phyloP scores from a whole-genome alignment of 2,329 filamentous ascomycete genomes.

The Phaeophleospora eucalypticola region DNA sequence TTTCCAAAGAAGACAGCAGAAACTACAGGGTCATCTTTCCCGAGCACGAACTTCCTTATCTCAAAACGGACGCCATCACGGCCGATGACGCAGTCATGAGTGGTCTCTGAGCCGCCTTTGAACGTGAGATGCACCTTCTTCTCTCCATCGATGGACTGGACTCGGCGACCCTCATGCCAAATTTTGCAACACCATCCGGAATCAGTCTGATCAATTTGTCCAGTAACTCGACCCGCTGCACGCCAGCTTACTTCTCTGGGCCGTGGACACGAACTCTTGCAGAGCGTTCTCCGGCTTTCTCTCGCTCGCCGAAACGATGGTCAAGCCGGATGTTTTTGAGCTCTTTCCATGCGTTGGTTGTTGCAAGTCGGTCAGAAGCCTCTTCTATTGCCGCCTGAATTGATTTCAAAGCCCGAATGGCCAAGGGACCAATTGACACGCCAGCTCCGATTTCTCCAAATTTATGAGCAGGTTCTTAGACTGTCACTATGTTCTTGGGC shows the following conservation, averaged over 20 bases:
- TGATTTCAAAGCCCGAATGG: conserved; percentile 50
- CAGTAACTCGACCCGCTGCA: conserved; percentile 49
- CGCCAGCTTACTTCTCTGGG: conserved; percentile 12
- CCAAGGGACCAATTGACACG: conserved; percentile 52
- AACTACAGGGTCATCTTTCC: conserved; percentile 37
- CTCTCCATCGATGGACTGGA: conserved; percentile 29
- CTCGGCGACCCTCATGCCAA: conserved; percentile 37
- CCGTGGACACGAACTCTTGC: conserved; percentile 10
- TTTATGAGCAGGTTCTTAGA: conserved; percentile 48
- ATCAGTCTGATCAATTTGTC: conserved; percentile 48
- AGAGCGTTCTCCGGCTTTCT: conserved; percentile 26
- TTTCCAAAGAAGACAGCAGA: conserved; percentile 52
- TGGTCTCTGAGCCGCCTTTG: conserved; percentile 28
- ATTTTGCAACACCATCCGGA: conserved; percentile 35
- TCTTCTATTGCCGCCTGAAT: conserved; percentile 45
- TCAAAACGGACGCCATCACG: conserved; percentile 32
- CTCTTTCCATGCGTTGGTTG: conserved; percentile 32
- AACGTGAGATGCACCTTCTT: conserved; percentile 30
- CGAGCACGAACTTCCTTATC: conserved; percentile 10
- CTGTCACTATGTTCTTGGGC: conserved; percentile 41
- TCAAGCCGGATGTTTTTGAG: conserved; percentile 37
- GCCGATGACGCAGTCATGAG: conserved; percentile 31
- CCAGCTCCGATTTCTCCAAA: conserved; percentile 48
- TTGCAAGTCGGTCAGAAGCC: conserved; percentile 40
- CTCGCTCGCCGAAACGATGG: conserved; percentile 34